A percentile compares a stretch with the other conserved stretches of the same genome.
Conservation (phyloP, 2,329 filamentous ascomycete species). For the Aureobasidium sp. region DNA sequence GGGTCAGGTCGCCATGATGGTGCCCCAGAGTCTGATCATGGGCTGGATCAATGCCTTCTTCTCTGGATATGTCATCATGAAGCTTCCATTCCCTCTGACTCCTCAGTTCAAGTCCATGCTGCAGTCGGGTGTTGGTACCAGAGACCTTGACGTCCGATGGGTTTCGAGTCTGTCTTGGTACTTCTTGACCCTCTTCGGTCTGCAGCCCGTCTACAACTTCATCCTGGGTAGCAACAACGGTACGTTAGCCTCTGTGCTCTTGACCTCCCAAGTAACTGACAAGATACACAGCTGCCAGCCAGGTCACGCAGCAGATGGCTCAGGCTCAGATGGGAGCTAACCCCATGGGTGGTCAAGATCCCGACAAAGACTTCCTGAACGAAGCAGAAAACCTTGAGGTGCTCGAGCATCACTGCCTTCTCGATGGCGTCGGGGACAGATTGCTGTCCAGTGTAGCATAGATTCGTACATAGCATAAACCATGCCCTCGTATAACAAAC, state of each 20-base stretch:
- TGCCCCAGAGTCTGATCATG: conserved; percentile 98
- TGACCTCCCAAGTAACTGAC: background rate
- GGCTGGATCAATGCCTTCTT: conserved; percentile 99
- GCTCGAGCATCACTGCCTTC: conserved; percentile 82
- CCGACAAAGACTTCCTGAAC: conserved; percentile 85
- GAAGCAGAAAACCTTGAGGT: conserved; percentile 96
- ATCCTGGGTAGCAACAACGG: conserved; percentile 92
- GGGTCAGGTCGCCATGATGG: conserved; percentile 99
- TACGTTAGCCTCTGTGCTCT: conserved; percentile 38
- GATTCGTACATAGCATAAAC: background rate
- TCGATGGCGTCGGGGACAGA: conserved; percentile 81
- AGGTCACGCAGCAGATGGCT: conserved; percentile 75
- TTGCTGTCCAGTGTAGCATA: conserved; percentile 47
- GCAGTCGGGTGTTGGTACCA: conserved; percentile 90
- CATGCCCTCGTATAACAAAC: no score
- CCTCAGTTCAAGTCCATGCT: conserved; percentile 99
- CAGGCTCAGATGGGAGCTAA: conserved; percentile 60
- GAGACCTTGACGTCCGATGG: conserved; percentile 95
- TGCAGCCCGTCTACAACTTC: conserved; percentile 96
- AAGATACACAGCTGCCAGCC: conserved; percentile 63
- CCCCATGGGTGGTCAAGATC: conserved; percentile 71
- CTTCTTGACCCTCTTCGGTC: conserved; percentile 91
- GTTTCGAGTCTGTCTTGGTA: conserved; percentile 99
- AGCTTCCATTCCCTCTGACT: conserved; percentile 92
- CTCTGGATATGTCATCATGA: conserved; percentile 96